These are phyloP conservation scores for Conticribra guillardii DNA, from an alignment of 108 stramenopile species.

Conservation along the genomic window DNA sequence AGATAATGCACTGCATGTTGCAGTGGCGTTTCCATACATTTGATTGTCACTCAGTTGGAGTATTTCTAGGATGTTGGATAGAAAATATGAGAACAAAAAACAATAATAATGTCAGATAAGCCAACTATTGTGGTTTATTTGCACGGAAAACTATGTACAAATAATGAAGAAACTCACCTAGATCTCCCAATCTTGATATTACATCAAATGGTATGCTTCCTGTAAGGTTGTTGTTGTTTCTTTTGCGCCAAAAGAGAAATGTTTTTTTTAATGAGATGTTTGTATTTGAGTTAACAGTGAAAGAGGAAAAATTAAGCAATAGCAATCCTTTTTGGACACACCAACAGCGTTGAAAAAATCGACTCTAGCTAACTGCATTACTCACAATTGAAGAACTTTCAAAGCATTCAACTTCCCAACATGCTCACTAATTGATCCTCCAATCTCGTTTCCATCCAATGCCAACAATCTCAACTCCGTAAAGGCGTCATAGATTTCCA, in stretches of 20 bases:
- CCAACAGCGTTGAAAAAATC: no score
- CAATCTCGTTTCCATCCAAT: not conserved
- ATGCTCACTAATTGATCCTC: slow-evolving; percentile 9
- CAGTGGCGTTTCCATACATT: slow-evolving; percentile 9
- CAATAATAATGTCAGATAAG: not conserved
- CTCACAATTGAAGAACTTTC: slow-evolving; percentile 29
- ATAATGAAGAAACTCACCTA: slow-evolving; percentile 9
- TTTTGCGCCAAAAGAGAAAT: not conserved
- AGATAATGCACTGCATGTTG: slow-evolving; percentile 5
- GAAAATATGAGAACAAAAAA: not conserved
- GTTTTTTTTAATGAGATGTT: no score
- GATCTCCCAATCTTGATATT: slow-evolving; percentile 8
- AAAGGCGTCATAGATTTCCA: slow-evolving; percentile 41
- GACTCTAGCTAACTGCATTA: no score
- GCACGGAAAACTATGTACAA: not conserved
- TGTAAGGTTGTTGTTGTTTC: slow-evolving; percentile 22
- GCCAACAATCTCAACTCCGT: slow-evolving; percentile 5
- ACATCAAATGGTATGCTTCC: slow-evolving; percentile 28
- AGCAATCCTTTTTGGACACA: not conserved
- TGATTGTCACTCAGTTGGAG: slow-evolving; percentile 13
- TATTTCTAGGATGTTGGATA: slow-evolving; percentile 7
- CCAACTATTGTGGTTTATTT: not conserved
- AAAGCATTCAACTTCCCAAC: slow-evolving; percentile 12
- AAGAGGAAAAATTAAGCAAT: not conserved
- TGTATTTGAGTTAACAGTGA: not conserved